Percentiles rank a stretch among this genome's conserved stretches.
Conservation (phyloP, 1,284 basidiomycete genomes). For the Acaromyces ingoldii region DNA sequence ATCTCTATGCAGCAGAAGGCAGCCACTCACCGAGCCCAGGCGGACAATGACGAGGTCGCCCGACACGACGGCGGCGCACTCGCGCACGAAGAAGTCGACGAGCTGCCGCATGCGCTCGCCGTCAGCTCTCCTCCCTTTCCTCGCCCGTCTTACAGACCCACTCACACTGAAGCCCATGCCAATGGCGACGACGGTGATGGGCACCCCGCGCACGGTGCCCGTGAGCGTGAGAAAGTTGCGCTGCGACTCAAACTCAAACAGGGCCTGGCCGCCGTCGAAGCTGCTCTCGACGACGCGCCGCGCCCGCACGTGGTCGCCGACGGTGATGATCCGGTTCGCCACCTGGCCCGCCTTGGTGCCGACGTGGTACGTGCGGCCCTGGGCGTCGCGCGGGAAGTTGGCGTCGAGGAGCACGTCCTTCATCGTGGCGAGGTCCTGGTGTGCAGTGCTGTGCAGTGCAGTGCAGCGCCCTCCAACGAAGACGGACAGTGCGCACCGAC, state of each 20-base stretch:
- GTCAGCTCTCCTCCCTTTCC: not conserved
- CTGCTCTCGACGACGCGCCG: slow-evolving; percentile 59
- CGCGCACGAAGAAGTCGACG: slow-evolving; percentile 78
- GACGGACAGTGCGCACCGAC: no score
- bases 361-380: slow-evolving; percentile 13
- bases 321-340: slow-evolving; percentile 74
- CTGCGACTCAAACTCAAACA: slow-evolving; percentile 65
- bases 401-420: slow-evolving; percentile 9
- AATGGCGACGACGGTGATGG: slow-evolving; percentile 70
- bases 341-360: slow-evolving; percentile 51
- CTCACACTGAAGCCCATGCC: slow-evolving; percentile 64
- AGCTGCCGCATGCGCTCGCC: slow-evolving; percentile 58
- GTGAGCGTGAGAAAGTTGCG: slow-evolving; percentile 75
- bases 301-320: slow-evolving; percentile 69
- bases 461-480: no score
- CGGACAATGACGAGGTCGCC: slow-evolving; percentile 67
- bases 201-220: slow-evolving; percentile 65
- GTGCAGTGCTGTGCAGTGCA: no score
- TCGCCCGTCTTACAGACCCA: not conserved
- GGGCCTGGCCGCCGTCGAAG: slow-evolving; percentile 58
- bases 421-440: no score
- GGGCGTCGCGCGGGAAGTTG: slow-evolving; percentile 12
- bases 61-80: slow-evolving; percentile 68
- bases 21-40: slow-evolving; percentile 15
- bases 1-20: not conserved